phyloP scores from a whole-genome alignment of 208 protist species.

The Acanthamoeba healyi region DNA sequence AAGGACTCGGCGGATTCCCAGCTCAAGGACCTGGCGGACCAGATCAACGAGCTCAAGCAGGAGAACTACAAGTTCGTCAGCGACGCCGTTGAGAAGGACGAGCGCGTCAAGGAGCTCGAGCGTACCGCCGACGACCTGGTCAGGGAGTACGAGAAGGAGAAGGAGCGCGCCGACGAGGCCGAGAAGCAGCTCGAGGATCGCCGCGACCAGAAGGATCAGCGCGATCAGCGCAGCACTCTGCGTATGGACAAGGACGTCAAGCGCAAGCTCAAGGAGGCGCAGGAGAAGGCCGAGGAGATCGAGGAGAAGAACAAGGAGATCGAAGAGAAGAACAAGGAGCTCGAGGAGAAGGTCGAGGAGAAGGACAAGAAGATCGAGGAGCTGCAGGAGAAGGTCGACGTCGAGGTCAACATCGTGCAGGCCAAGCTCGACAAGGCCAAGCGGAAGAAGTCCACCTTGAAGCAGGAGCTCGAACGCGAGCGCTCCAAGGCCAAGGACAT shows the following conservation, averaged over 20 bases:
- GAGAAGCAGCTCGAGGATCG: neutral
- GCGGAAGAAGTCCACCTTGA: neutral
- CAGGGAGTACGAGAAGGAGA: constrained; percentile 60
- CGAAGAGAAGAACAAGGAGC: neutral
- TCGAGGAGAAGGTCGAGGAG: neutral
- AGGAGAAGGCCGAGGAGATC: constrained; percentile 34
- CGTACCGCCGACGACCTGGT: neutral
- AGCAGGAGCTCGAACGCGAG: neutral
- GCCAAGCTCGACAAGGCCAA: neutral
- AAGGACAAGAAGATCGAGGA: neutral
- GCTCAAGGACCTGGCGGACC: neutral
- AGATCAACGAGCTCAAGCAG: neutral
- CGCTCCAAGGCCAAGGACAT: neutral
- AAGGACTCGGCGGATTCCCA: neutral
- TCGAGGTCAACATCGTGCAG: neutral
- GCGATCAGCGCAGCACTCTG: neutral
- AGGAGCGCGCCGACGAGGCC: neutral
- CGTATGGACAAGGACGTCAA: constrained; percentile 32
- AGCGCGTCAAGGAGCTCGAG: constrained; percentile 25
- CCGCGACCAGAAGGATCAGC: neutral
- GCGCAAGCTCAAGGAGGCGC: constrained; percentile 11
- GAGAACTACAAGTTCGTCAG: neutral
- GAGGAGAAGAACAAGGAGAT: neutral
- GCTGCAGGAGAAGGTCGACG: neutral
- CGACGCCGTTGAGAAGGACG: neutral